These are phyloP conservation scores for Talaromyces borbonicus DNA, from an alignment of 495 filamentous ascomycete species.

Conservation along the genomic window DNA sequence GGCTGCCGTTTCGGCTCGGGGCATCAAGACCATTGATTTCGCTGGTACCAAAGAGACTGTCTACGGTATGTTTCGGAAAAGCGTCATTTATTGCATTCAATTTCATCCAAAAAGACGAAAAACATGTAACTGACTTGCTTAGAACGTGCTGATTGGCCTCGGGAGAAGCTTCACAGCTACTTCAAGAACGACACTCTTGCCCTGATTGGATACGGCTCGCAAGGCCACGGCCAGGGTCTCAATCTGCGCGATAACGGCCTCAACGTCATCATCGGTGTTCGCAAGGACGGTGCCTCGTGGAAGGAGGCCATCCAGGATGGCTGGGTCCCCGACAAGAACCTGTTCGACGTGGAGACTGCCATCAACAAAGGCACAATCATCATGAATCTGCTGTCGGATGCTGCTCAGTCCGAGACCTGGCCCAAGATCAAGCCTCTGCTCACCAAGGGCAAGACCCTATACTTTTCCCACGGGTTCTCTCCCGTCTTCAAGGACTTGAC, in stretches of 20 bases:
- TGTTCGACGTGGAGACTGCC: conserved; percentile 94
- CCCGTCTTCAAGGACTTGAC: conserved; percentile 99
- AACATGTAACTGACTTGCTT: conserved; percentile 5
- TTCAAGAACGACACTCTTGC: conserved; percentile 99
- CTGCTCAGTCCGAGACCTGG: conserved; percentile 97
- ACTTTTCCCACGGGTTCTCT: conserved; percentile 99
- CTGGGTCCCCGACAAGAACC: conserved; percentile 96
- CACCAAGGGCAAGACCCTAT: conserved; percentile 98
- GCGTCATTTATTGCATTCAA: too few species aligned
- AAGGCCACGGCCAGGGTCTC: conserved; percentile 96
- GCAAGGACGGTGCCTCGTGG: conserved; percentile 97
- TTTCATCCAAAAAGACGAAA: too few species aligned
- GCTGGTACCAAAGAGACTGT: conserved; percentile 87
- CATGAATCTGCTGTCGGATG: conserved; percentile 98
- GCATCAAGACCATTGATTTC: conserved; percentile 62
- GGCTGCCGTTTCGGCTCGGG: conserved; percentile 39
- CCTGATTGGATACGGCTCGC: conserved; percentile 97
- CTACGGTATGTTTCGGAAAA: conserved; percentile 58
- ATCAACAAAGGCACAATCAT: conserved; percentile 87
- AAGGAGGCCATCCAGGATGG: conserved; percentile 94
- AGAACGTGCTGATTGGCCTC: conserved; percentile 98
- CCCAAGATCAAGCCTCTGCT: conserved; percentile 93
- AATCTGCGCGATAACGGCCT: conserved; percentile 99
- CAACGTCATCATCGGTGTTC: conserved; percentile 96
- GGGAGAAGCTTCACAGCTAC: conserved; percentile 96